phyloP scores from a whole-genome alignment of 768 basidiomycete species.

The Leccinum disarticulatum region DNA sequence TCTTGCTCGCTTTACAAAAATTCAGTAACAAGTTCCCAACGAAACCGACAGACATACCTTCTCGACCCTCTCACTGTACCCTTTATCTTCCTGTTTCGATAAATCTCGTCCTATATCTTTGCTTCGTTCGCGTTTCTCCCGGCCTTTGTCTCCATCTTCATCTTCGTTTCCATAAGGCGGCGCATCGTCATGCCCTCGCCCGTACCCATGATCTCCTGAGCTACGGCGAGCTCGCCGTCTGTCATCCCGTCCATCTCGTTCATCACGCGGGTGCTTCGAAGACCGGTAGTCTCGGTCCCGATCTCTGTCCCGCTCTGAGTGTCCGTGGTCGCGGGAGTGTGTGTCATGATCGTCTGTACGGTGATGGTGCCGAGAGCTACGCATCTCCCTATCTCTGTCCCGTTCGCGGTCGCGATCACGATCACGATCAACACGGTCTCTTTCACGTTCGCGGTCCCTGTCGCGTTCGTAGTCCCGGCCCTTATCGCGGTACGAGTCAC shows the following conservation, averaged over 20 bases:
- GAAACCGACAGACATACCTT: conserved; percentile 48
- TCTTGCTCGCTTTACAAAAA: conserved; percentile 46
- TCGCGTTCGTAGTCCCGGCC: conserved; percentile 40
- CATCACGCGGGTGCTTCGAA: conserved; percentile 52
- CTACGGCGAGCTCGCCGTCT: conserved; percentile 43
- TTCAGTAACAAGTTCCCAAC: conserved; percentile 7
- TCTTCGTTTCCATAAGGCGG: conserved; percentile 40
- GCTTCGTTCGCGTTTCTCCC: conserved; percentile 52
- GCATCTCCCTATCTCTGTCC: conserved; percentile 43
- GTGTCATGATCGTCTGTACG: conserved; percentile 35
- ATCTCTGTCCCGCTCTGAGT: conserved; percentile 36
- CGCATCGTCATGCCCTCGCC: conserved; percentile 51
- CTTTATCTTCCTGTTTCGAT: conserved; percentile 43
- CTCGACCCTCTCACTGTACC: conserved; percentile 58
- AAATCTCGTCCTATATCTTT: conserved; percentile 35
- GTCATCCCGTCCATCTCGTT: conserved; percentile 55
- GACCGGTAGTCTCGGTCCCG: conserved; percentile 42
- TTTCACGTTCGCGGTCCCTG: conserved; percentile 41
- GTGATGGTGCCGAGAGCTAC: conserved; percentile 35
- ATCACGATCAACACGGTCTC: conserved; percentile 42
- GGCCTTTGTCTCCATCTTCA: conserved; percentile 32
- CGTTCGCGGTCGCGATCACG: conserved; percentile 41
- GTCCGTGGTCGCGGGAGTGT: conserved; percentile 35
- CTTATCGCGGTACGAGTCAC: conserved; percentile 30
- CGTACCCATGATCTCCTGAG: conserved; percentile 39